Evolutionary conservation across 345 rosid species (phyloP).

Genomic region (Salix suchowensis): DNA sequence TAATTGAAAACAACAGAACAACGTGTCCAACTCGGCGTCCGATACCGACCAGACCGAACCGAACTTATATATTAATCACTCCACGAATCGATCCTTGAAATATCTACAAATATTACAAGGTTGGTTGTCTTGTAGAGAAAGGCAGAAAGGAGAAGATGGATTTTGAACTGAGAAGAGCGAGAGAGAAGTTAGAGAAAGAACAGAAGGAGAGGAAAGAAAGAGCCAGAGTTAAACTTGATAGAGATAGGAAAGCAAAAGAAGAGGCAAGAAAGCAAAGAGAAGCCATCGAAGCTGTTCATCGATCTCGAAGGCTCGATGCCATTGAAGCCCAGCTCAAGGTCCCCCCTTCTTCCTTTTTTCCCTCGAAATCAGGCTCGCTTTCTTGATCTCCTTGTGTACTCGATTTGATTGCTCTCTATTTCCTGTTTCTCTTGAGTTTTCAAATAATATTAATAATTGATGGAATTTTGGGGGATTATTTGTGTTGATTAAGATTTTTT

Average conservation of each 20-base stretch:
- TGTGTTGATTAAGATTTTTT: not conserved
- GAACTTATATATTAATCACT: not conserved
- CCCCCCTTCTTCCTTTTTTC: not conserved
- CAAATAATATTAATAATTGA: not conserved
- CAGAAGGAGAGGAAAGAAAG: slow-evolving; percentile 77
- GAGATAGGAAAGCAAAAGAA: slow-evolving; percentile 69
- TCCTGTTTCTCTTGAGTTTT: no score
- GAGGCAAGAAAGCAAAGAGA: slow-evolving; percentile 70
- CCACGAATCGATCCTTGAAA: not conserved
- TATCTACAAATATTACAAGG: not conserved
- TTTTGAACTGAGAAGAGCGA: slow-evolving; percentile 84
- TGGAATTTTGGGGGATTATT: not conserved
- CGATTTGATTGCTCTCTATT: not conserved
- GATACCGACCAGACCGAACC: not conserved
- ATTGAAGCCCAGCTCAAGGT: slow-evolving; percentile 78
- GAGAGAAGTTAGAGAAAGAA: slow-evolving; percentile 87
- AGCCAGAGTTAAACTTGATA: slow-evolving; percentile 58
- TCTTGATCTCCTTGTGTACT: not conserved
- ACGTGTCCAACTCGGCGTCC: not conserved
- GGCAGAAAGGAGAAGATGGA: slow-evolving; percentile 39
- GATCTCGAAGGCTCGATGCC: slow-evolving; percentile 80
- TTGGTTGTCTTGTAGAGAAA: not conserved
- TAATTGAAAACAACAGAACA: no score
- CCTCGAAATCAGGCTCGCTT: not conserved
- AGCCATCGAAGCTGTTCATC: slow-evolving; percentile 82